Evolutionary conservation across 1,139 yeast species (phyloP).

Genomic region (Blastobotrys ciferrii): DNA sequence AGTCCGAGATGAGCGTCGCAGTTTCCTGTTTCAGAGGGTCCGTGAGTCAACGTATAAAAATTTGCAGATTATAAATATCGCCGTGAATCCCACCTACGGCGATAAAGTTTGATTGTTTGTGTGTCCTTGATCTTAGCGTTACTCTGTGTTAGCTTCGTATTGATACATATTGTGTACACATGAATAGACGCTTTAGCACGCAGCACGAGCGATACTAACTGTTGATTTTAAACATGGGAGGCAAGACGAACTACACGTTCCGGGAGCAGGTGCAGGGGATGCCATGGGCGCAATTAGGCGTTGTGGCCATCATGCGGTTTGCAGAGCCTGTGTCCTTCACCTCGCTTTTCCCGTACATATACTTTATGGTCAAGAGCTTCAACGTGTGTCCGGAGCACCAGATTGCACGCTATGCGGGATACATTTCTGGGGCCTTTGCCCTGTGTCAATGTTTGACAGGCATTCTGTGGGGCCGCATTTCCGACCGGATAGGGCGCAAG

Average conservation of each 20-base stretch:
- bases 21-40: too few species aligned
- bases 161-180: too few species aligned
- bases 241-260: slow-evolving; percentile 21
- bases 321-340: slow-evolving; percentile 66
- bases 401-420: slow-evolving; percentile 57
- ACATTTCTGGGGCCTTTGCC: slow-evolving; percentile 56
- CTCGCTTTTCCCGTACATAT: slow-evolving; percentile 61
- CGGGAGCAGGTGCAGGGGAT: slow-evolving; percentile 28
- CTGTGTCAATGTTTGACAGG: slow-evolving; percentile 52
- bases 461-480: slow-evolving; percentile 56
- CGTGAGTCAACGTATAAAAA: too few species aligned
- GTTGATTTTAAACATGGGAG: too few species aligned
- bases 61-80: too few species aligned
- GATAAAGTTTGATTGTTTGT: too few species aligned
- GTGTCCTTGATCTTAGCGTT: too few species aligned
- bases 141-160: too few species aligned
- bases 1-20: too few species aligned
- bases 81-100: too few species aligned
- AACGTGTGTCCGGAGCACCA: slow-evolving; percentile 36
- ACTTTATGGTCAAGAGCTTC: slow-evolving; percentile 61
- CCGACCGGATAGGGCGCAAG: slow-evolving; percentile 59
- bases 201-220: too few species aligned
- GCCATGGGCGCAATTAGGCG: slow-evolving; percentile 45
- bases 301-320: slow-evolving; percentile 47
- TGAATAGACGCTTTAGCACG: too few species aligned